Evolutionary conservation across 306 rosid species (phyloP).

Genomic region (Sicyos baderoa): DNA sequence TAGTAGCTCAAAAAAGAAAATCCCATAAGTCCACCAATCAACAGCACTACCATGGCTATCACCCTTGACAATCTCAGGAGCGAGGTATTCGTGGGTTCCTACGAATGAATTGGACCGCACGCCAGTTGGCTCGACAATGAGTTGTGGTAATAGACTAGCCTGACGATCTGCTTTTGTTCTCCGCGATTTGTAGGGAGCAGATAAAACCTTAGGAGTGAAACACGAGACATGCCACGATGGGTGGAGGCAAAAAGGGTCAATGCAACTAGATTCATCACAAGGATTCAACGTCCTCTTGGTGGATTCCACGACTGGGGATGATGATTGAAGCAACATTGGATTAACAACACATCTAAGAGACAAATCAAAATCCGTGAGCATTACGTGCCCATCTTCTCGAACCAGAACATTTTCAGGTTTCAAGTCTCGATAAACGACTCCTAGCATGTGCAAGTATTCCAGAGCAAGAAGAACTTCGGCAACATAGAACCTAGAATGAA

Average conservation of each 20-base stretch:
- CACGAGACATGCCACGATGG: conserved; percentile 96
- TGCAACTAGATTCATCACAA: conserved; percentile 76
- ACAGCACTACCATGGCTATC: conserved; percentile 89
- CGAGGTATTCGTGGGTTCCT: conserved; percentile 94
- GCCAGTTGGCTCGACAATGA: conserved; percentile 78
- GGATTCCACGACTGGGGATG: conserved; percentile 48
- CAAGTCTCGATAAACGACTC: conserved; percentile 89
- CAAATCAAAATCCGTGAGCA: conserved; percentile 92
- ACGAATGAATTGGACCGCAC: conserved; percentile 92
- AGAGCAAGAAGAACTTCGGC: conserved; percentile 91
- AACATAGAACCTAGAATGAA: conserved; percentile 63
- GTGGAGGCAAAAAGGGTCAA: conserved; percentile 90
- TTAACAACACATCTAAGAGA: conserved; percentile 84
- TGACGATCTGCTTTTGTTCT: conserved; percentile 57
- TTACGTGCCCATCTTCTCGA: conserved; percentile 97
- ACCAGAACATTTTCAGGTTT: conserved; percentile 92
- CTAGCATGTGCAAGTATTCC: conserved; percentile 95
- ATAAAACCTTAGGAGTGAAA: conserved; percentile 73
- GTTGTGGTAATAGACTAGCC: conserved; percentile 73
- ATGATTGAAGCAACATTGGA: conserved; percentile 58
- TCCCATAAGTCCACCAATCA: conserved; percentile 98
- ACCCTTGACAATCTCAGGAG: conserved; percentile 85
- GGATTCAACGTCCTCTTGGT: conserved; percentile 53
- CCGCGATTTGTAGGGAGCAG: conserved; percentile 62
- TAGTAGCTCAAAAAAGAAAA: conserved; percentile 74